phyloP scores from a whole-genome alignment of 805 yeast species.

The Saccharomycopsis sp. region DNA sequence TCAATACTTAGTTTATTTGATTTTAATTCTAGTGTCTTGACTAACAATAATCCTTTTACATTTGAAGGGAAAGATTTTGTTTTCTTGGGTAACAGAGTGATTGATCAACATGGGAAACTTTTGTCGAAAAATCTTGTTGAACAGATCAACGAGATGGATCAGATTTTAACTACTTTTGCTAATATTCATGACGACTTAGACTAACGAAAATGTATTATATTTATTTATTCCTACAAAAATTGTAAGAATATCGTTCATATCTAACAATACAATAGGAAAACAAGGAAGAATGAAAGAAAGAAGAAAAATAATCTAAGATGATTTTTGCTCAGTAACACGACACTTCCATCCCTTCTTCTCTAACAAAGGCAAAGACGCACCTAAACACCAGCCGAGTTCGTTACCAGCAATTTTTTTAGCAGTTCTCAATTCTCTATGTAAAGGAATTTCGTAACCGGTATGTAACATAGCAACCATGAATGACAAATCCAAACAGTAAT shows the following conservation, averaged over 20 bases:
- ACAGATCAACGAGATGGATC: conserved; percentile 4
- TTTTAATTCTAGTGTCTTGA: conserved; percentile 3
- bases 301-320: neutral
- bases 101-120: conserved; percentile 13
- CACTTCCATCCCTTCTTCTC: conserved; percentile 74
- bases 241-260: too few species aligned
- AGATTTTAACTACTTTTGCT: conserved; percentile 8
- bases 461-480: conserved; percentile 87
- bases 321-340: conserved; percentile 6
- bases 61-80: conserved; percentile 16
- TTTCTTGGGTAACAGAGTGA: conserved; percentile 7
- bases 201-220: too few species aligned
- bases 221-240: too few species aligned
- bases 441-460: conserved; percentile 95
- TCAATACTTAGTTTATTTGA: conserved; percentile 15
- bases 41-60: conserved; percentile 15
- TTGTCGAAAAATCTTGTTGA: neutral
- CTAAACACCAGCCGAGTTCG: conserved; percentile 98
- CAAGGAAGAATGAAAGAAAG: neutral
- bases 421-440: conserved; percentile 81
- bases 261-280: neutral
- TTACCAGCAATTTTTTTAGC: conserved; percentile 84
- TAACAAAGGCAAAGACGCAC: conserved; percentile 89
- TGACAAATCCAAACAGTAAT: conserved; percentile 89
- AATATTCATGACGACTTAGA: conserved; percentile 6